A percentile compares a stretch with the other conserved stretches of the same genome.
These are phyloP conservation scores for Sporothrix dimorphospora DNA, from an alignment of 2,329 filamentous ascomycete species.

Conservation along the genomic window DNA sequence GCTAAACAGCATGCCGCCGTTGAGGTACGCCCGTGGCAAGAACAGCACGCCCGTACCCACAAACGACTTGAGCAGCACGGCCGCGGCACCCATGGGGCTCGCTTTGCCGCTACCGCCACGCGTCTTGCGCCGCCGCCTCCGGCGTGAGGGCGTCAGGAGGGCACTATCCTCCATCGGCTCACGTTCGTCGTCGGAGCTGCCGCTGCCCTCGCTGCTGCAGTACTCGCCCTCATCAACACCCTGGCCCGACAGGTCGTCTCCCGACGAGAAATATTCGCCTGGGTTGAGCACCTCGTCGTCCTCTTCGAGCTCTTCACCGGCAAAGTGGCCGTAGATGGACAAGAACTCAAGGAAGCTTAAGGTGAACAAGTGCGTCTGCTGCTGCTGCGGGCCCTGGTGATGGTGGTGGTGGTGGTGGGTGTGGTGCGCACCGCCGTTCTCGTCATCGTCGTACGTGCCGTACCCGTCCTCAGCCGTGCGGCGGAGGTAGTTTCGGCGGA, in stretches of 20 bases:
- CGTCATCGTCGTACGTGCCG: constrained; percentile 41
- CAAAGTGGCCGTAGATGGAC: constrained; percentile 94
- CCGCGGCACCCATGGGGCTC: constrained; percentile 74
- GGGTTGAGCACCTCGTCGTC: constrained; percentile 87
- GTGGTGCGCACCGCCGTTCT: constrained; percentile 43
- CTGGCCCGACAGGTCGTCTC: constrained; percentile 46
- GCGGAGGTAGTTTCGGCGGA: constrained; percentile 86
- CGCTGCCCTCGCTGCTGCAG: constrained; percentile 55
- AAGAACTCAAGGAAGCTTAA: constrained; percentile 95
- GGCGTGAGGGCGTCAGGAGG: constrained; percentile 74
- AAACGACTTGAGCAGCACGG: constrained; percentile 94
- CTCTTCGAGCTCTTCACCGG: constrained; percentile 93
- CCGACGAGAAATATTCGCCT: constrained; percentile 89
- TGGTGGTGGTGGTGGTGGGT: constrained; percentile 9
- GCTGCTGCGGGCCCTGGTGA: constrained; percentile 34
- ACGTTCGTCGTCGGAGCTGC: constrained; percentile 63
- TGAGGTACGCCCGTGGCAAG: constrained; percentile 88
- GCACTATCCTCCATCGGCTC: constrained; percentile 89
- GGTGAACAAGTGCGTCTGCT: constrained; percentile 71
- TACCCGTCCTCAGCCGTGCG: constrained; percentile 62
- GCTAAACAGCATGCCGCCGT: constrained; percentile 96
- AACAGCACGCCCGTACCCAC: constrained; percentile 96
- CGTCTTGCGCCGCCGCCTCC: constrained; percentile 75
- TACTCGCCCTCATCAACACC: constrained; percentile 38
- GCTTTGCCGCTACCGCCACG: constrained; percentile 76